These are phyloP conservation scores for Lecanosticta acicola DNA, from an alignment of 2,329 filamentous ascomycete species.

Conservation along the genomic window DNA sequence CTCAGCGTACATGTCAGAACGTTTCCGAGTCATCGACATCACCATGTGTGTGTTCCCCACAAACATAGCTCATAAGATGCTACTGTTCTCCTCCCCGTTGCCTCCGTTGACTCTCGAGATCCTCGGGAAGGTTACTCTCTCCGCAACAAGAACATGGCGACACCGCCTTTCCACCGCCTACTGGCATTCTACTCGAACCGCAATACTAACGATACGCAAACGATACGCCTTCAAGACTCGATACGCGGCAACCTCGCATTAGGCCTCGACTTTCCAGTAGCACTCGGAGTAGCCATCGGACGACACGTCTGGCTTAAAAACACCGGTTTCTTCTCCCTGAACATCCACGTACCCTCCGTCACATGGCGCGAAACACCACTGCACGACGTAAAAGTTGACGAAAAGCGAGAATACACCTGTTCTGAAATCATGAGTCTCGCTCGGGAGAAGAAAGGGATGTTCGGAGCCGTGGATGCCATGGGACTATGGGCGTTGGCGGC, in stretches of 20 bases:
- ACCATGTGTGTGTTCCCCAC: too few species aligned
- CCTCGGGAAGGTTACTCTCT: background rate
- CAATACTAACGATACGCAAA: constrained; percentile 26
- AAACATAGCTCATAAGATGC: too few species aligned
- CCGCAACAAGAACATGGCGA: constrained; percentile 1
- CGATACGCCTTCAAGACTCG: constrained; percentile 33
- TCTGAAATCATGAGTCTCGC: constrained; percentile 26
- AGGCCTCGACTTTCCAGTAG: constrained; percentile 36
- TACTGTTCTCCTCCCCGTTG: too few species aligned
- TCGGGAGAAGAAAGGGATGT: constrained; percentile 18
- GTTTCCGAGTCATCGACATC: too few species aligned
- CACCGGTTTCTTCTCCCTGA: constrained; percentile 29
- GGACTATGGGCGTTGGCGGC: constrained; percentile 33
- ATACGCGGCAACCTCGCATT: constrained; percentile 33
- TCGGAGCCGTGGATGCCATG: constrained; percentile 27
- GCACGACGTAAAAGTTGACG: constrained; percentile 29
- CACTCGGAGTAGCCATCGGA: constrained; percentile 29
- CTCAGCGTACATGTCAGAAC: too few species aligned
- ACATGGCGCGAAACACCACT: constrained; percentile 25
- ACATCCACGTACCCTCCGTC: constrained; percentile 33
- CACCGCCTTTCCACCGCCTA: constrained; percentile 34
- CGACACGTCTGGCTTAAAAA: constrained; percentile 33
- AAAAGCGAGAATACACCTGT: constrained; percentile 27
- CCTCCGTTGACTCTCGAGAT: constrained; percentile 6
- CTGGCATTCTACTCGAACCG: constrained; percentile 34